Percentiles rank a stretch among this genome's conserved stretches.
Conservation (phyloP, 2,329 filamentous ascomycete species). For the Polytolypa hystricis region DNA sequence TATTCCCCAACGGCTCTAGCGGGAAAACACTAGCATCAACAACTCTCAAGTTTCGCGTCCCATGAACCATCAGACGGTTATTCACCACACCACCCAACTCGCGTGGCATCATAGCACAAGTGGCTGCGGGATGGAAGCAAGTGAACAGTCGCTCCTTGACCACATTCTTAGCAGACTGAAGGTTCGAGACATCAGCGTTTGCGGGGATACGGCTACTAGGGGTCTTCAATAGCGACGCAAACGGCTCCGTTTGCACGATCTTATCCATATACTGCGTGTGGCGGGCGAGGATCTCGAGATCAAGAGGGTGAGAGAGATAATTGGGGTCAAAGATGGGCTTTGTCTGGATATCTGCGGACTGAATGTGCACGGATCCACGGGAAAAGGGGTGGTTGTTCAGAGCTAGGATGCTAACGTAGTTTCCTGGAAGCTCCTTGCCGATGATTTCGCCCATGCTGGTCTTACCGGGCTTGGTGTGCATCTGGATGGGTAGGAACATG, state of each 20-base stretch:
- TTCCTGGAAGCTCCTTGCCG: conserved; percentile 1
- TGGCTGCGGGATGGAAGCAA: conserved; percentile 22
- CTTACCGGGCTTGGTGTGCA: no score
- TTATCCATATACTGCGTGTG: conserved; percentile 15
- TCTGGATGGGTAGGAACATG: no score
- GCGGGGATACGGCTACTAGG: background rate
- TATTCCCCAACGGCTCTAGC: conserved; percentile 19
- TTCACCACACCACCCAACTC: conserved; percentile 25
- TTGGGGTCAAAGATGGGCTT: conserved; percentile 21
- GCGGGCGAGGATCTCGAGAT: conserved; percentile 16
- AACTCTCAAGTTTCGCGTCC: conserved; percentile 23
- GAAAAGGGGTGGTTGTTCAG: conserved; percentile 23
- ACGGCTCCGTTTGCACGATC: conserved; percentile 13
- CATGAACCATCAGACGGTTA: conserved; percentile 21
- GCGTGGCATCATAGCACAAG: conserved; percentile 23
- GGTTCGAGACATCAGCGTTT: conserved; percentile 1
- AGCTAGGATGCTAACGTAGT: conserved; percentile 13
- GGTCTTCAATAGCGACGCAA: background rate
- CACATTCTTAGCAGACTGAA: background rate
- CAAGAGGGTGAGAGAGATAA: conserved; percentile 21
- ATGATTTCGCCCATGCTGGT: no score
- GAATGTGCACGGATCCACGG: conserved; percentile 21
- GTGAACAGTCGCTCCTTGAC: conserved; percentile 15
- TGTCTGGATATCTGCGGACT: conserved; percentile 16
- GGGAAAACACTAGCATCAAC: conserved; percentile 24